Conservation (phyloP, 768 basidiomycete species). For the Boletus sp. region DNA sequence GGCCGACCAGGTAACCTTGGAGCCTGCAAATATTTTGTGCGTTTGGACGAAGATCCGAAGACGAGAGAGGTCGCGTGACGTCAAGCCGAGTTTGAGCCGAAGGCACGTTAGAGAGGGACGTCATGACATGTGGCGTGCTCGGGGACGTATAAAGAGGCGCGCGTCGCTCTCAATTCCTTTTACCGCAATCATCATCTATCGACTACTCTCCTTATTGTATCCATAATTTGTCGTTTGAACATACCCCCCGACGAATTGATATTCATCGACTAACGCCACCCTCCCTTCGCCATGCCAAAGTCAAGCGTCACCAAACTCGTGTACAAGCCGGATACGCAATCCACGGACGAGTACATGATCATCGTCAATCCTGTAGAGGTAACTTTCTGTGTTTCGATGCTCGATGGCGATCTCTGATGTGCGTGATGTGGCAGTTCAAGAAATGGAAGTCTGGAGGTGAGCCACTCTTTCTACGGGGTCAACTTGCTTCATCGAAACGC, state of each 20-base stretch:
- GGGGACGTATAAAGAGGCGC: conserved; percentile 24
- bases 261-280: conserved; percentile 3
- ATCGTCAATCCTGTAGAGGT: conserved; percentile 69
- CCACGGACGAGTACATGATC: conserved; percentile 68
- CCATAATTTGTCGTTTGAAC: conserved; percentile 8
- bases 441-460: conserved; percentile 81
- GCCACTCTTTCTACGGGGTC: conserved; percentile 12
- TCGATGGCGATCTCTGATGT: conserved; percentile 4
- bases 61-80: conserved; percentile 29
- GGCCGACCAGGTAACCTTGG: not conserved
- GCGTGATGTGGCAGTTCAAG: conserved; percentile 48
- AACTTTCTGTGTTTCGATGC: conserved; percentile 17
- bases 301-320: conserved; percentile 58
- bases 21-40: not conserved
- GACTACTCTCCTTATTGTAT: conserved; percentile 10
- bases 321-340: conserved; percentile 73
- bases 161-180: not conserved
- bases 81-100: conserved; percentile 12
- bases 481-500: conserved; percentile 2
- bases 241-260: conserved; percentile 11
- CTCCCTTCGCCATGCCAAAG: conserved; percentile 38
- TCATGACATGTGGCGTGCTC: conserved; percentile 22
- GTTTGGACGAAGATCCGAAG: conserved; percentile 1
- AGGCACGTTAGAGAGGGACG: conserved; percentile 7
- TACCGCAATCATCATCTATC: conserved; percentile 5